These are phyloP conservation scores for Chaetomium cochliodes DNA, from an alignment of 495 filamentous ascomycete species.

Conservation along the genomic window DNA sequence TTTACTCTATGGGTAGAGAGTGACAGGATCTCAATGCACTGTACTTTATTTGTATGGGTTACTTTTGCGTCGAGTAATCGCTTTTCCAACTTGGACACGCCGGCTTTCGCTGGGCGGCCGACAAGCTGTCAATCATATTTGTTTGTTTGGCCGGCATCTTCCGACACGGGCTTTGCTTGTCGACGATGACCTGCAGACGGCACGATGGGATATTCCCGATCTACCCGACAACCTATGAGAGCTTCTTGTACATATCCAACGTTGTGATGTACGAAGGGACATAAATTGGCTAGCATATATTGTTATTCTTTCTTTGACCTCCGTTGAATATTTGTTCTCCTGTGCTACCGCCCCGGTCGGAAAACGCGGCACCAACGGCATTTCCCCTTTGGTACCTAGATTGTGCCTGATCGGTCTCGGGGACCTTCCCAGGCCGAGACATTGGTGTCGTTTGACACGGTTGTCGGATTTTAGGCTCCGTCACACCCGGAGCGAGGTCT, in stretches of 20 bases:
- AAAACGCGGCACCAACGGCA: no score
- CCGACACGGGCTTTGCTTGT: no score
- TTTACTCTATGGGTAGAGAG: background rate
- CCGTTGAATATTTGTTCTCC: background rate
- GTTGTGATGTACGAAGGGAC: no score
- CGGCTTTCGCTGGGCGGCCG: background rate
- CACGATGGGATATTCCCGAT: no score
- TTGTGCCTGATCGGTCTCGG: background rate
- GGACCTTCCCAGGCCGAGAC: background rate
- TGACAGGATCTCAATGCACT: background rate
- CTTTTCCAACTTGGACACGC: background rate
- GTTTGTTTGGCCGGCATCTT: no score
- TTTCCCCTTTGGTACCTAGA: no score
- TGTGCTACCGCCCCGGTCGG: no score
- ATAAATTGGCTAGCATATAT: no score
- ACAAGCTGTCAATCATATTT: background rate
- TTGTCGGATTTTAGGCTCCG: no score
- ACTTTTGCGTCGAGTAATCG: background rate
- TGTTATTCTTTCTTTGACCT: background rate
- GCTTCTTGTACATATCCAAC: no score
- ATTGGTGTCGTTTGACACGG: background rate
- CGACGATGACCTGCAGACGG: no score
- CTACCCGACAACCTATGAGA: no score
- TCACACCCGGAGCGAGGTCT: background rate
- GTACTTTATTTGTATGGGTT: slow-evolving; percentile 21